Evolutionary conservation across 2,329 filamentous ascomycete genomes (phyloP).

Genomic region (Pseudogymnoascus sp.): DNA sequence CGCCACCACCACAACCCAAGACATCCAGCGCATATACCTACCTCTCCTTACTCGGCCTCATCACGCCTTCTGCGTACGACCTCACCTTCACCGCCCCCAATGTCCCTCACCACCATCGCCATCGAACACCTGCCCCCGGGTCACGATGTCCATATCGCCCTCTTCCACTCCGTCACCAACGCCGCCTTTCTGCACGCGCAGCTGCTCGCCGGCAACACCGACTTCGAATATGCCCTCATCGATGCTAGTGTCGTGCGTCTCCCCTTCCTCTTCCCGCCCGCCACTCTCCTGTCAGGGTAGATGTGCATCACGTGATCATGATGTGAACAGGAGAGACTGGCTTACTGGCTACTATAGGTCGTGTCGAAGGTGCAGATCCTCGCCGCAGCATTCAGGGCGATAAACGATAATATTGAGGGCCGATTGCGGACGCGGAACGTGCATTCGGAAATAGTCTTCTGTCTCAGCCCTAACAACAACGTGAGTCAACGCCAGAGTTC

Average conservation of each 20-base stretch:
- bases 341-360: conserved; percentile 30
- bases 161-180: conserved; percentile 74
- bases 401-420: conserved; percentile 37
- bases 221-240: conserved; percentile 90
- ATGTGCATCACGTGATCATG: conserved; percentile 16
- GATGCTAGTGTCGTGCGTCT: conserved; percentile 68
- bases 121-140: conserved; percentile 68
- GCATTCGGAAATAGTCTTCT: conserved; percentile 51
- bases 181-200: conserved; percentile 71
- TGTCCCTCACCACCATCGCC: conserved; percentile 53
- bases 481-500: conserved; percentile 25
- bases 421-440: conserved; percentile 44
- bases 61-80: background rate
- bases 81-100: conserved; percentile 24
- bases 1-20: background rate
- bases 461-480: conserved; percentile 48
- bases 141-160: conserved; percentile 62
- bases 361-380: conserved; percentile 42
- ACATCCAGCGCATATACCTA: background rate
- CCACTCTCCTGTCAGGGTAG: background rate
- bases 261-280: background rate
- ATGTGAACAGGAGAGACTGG: background rate
- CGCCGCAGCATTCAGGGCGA: conserved; percentile 42
- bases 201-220: conserved; percentile 73
- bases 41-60: background rate